phyloP scores from a whole-genome alignment of 2,329 filamentous ascomycete genomes.

The Botrytis fragariae region DNA sequence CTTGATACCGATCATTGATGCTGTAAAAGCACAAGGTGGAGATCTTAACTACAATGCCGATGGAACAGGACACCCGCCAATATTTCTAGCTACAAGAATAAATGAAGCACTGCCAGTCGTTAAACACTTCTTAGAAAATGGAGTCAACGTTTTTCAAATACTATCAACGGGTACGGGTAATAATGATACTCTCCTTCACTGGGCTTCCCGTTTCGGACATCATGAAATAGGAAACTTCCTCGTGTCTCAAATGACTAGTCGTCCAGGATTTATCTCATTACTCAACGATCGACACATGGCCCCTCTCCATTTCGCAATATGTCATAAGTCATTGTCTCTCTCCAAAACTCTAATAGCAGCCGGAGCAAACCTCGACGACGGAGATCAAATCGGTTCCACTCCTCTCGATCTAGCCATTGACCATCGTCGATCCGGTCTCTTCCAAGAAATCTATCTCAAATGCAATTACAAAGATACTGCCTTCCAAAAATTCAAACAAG shows the following conservation, averaged over 20 bases:
- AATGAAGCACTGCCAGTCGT: background rate
- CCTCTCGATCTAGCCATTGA: background rate
- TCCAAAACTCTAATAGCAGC: background rate
- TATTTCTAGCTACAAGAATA: constrained; percentile 10
- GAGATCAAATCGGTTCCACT: background rate
- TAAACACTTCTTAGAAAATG: background rate
- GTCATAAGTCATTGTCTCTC: background rate
- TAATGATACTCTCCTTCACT: constrained; percentile 13
- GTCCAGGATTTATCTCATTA: background rate
- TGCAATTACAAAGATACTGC: background rate
- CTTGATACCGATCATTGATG: constrained; percentile 3
- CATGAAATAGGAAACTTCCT: constrained; percentile 13
- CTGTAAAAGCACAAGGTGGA: constrained; percentile 3
- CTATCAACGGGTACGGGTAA: no score
- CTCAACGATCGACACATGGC: background rate
- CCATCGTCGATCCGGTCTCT: background rate
- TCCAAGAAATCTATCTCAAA: background rate
- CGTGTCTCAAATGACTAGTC: constrained; percentile 6
- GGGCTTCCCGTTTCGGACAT: constrained; percentile 2
- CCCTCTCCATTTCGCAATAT: constrained; percentile 11
- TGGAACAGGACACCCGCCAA: background rate
- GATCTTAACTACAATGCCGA: constrained; percentile 9
- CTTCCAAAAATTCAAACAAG: background rate
- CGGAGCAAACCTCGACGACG: background rate
- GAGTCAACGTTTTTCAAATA: constrained; percentile 3